A percentile compares a stretch with the other conserved stretches of the same genome.
These are phyloP conservation scores for Solanum pinnatisectum DNA, from an alignment of 257 asterid species.

Conservation along the genomic window DNA sequence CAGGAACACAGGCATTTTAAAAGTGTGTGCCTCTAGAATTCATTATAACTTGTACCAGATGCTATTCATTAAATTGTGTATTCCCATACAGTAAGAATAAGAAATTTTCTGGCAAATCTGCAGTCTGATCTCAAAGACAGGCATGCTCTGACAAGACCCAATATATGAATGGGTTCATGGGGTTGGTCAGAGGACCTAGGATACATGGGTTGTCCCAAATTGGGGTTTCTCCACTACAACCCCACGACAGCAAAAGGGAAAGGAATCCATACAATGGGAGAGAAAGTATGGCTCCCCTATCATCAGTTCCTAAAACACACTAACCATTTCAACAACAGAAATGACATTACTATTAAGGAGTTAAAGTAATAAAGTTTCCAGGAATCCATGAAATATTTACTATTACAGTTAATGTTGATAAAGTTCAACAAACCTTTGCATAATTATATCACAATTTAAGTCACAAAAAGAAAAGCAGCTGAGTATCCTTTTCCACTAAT, in stretches of 20 bases:
- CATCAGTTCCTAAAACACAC: neutral
- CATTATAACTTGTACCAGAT: neutral
- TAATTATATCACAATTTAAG: neutral
- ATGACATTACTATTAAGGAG: neutral
- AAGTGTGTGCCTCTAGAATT: neutral
- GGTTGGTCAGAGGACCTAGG: neutral
- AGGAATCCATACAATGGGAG: neutral
- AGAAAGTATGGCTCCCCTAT: neutral
- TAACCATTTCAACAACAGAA: neutral
- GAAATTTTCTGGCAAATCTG: neutral
- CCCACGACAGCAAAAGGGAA: neutral
- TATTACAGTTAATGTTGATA: neutral
- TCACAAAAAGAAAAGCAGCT: neutral
- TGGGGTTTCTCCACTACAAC: neutral
- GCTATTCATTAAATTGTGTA: neutral
- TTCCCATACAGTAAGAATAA: neutral
- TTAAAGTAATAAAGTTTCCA: neutral
- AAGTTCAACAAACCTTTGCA: neutral
- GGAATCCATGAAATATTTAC: neutral
- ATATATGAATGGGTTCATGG: neutral
- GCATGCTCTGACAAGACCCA: neutral
- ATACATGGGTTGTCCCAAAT: neutral
- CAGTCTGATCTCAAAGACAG: neutral
- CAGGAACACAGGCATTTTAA: neutral
- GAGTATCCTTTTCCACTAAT: neutral